Evolutionary conservation across 192 early-diverging fungal genomes (phyloP).

Genomic region (Spinellus fusiger): DNA sequence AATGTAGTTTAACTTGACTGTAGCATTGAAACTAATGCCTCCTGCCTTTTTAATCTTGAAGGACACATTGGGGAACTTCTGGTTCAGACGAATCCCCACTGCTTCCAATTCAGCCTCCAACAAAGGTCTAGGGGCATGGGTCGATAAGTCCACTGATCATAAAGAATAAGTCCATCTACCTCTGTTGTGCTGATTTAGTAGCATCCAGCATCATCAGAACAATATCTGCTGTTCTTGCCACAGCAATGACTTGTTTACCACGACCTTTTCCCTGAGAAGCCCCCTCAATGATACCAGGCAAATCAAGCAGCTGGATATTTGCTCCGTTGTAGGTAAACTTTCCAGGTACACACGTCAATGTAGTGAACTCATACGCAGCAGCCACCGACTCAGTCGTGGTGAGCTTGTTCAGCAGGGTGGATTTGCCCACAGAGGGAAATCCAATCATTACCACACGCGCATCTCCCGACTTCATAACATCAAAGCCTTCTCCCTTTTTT

Average conservation of each 20-base stretch:
- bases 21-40: slow-evolving; percentile 92
- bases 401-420: slow-evolving; percentile 87
- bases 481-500: slow-evolving; percentile 83
- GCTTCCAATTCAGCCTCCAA: slow-evolving; percentile 92
- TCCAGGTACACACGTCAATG: slow-evolving; percentile 91
- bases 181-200: slow-evolving; percentile 82
- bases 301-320: slow-evolving; percentile 94
- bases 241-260: slow-evolving; percentile 95
- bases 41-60: slow-evolving; percentile 98
- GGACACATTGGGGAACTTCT: slow-evolving; percentile 82
- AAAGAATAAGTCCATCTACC: slow-evolving; percentile 24
- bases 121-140: slow-evolving; percentile 43
- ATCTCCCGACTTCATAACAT: slow-evolving; percentile 96
- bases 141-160: neutral
- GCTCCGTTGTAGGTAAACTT: slow-evolving; percentile 95
- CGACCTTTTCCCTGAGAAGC: slow-evolving; percentile 97
- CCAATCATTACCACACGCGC: slow-evolving; percentile 93
- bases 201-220: slow-evolving; percentile 99
- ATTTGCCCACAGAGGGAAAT: slow-evolving; percentile 99
- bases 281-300: slow-evolving; percentile 98
- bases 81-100: slow-evolving; percentile 94
- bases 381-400: slow-evolving; percentile 90
- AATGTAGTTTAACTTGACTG: slow-evolving; percentile 78
- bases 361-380: slow-evolving; percentile 93
- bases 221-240: slow-evolving; percentile 93